These are phyloP conservation scores for Scorias spongiosa DNA, from an alignment of 2,329 filamentous ascomycete genomes.

Conservation along the genomic window DNA sequence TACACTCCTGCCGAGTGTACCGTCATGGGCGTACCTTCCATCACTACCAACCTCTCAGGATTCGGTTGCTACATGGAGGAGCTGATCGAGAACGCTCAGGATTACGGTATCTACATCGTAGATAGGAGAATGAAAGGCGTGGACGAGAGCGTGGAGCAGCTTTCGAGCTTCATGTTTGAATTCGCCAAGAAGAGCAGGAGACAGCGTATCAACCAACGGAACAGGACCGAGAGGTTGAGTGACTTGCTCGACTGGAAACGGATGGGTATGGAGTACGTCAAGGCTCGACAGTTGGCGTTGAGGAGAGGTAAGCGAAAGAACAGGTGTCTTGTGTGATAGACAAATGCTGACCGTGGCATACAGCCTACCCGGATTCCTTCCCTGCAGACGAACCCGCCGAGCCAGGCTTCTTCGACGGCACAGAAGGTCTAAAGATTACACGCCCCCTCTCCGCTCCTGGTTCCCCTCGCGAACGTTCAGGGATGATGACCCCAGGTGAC, in stretches of 20 bases:
- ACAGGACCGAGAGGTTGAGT: constrained; percentile 85
- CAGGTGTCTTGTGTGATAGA: too few species aligned
- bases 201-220: constrained; percentile 96
- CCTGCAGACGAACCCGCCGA: constrained; percentile 54
- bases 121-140: constrained; percentile 90
- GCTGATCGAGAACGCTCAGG: constrained; percentile 90
- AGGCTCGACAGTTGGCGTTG: constrained; percentile 83
- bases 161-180: constrained; percentile 83
- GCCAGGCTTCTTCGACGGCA: constrained; percentile 79
- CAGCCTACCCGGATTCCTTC: constrained; percentile 79
- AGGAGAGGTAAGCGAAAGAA: constrained; percentile 41
- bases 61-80: constrained; percentile 99
- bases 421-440: constrained; percentile 79
- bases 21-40: constrained; percentile 96
- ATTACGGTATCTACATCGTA: constrained; percentile 98
- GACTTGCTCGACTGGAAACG: constrained; percentile 97
- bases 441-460: constrained; percentile 87
- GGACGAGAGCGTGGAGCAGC: constrained; percentile 92
- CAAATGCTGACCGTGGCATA: background rate
- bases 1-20: constrained; percentile 98
- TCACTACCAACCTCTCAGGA: constrained; percentile 93
- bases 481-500: constrained; percentile 98
- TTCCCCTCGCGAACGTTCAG: constrained; percentile 74
- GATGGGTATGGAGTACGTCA: constrained; percentile 99
- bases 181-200: constrained; percentile 86